Conservation (phyloP, 345 rosid species). For the Gossypium mustelinum region DNA sequence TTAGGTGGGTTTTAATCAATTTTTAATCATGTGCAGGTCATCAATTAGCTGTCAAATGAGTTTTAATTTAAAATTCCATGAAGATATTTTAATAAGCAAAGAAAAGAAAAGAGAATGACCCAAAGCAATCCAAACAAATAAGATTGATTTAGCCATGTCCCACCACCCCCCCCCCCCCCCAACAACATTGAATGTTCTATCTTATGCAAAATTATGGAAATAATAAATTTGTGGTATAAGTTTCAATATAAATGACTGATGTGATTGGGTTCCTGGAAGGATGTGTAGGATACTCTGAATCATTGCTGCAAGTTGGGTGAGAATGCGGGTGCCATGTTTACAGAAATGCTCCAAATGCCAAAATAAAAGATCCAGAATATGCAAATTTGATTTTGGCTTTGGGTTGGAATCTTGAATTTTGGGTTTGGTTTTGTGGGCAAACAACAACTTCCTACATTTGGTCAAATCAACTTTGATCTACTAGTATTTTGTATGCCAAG, state of each 20-base stretch:
- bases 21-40: conserved; percentile 5
- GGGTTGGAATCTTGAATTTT: conserved; percentile 10
- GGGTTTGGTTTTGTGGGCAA: background rate
- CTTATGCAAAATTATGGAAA: background rate
- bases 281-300: background rate
- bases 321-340: background rate
- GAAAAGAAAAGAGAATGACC: conserved; percentile 18
- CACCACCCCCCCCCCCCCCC: conserved; percentile 9
- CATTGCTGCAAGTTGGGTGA: background rate
- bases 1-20: background rate
- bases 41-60: background rate
- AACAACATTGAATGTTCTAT: background rate
- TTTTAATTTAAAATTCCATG: background rate
- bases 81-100: conserved; percentile 18
- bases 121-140: conserved; percentile 18
- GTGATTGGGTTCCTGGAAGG: conserved; percentile 21
- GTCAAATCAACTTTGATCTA: background rate
- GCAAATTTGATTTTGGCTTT: conserved; percentile 1
- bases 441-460: background rate
- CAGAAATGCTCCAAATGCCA: background rate
- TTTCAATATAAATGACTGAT: conserved; percentile 13
- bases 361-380: conserved; percentile 6
- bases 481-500: no score
- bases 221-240: background rate
- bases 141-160: conserved; percentile 32